These are phyloP conservation scores for Rhizopogon vinicolor DNA, from an alignment of 768 basidiomycete genomes.

Conservation along the genomic window DNA sequence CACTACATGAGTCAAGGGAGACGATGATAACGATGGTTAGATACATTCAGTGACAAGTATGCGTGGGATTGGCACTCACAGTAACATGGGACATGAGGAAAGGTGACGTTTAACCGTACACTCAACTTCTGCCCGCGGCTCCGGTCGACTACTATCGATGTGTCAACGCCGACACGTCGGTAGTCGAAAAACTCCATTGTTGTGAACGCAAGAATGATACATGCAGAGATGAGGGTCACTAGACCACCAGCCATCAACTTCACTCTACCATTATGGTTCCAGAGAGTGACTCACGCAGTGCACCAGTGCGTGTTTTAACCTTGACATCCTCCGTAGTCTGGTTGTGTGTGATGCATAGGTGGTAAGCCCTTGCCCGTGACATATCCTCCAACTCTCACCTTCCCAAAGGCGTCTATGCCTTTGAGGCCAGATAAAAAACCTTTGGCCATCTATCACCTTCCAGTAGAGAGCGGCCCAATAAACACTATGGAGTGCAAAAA, in stretches of 20 bases:
- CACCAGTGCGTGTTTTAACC: slow-evolving; percentile 95
- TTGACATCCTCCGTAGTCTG: slow-evolving; percentile 99
- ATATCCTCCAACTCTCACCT: slow-evolving; percentile 50
- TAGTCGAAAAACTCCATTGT: slow-evolving; percentile 97
- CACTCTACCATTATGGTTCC: background rate
- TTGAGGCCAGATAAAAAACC: slow-evolving; percentile 74
- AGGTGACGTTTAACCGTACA: slow-evolving; percentile 88
- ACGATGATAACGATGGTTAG: background rate
- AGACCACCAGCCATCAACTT: slow-evolving; percentile 5
- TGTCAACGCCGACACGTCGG: slow-evolving; percentile 78
- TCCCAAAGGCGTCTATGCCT: slow-evolving; percentile 98
- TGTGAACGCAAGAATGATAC: slow-evolving; percentile 88
- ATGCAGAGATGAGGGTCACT: slow-evolving; percentile 92
- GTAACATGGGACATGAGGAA: slow-evolving; percentile 97
- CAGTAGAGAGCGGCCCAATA: slow-evolving; percentile 12
- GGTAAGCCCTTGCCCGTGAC: slow-evolving; percentile 4
- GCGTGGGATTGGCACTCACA: slow-evolving; percentile 47
- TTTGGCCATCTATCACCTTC: slow-evolving; percentile 58
- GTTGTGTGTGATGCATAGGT: background rate
- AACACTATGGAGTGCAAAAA: slow-evolving; percentile 7
- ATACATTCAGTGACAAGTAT: background rate
- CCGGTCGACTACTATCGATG: slow-evolving; percentile 91
- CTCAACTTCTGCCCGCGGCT: slow-evolving; percentile 93
- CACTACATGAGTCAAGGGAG: slow-evolving; percentile 43
- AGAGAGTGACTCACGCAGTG: slow-evolving; percentile 57